Evolutionary conservation across 2,329 filamentous ascomycete species (phyloP).

Genomic region (Raffaelea albimanens): DNA sequence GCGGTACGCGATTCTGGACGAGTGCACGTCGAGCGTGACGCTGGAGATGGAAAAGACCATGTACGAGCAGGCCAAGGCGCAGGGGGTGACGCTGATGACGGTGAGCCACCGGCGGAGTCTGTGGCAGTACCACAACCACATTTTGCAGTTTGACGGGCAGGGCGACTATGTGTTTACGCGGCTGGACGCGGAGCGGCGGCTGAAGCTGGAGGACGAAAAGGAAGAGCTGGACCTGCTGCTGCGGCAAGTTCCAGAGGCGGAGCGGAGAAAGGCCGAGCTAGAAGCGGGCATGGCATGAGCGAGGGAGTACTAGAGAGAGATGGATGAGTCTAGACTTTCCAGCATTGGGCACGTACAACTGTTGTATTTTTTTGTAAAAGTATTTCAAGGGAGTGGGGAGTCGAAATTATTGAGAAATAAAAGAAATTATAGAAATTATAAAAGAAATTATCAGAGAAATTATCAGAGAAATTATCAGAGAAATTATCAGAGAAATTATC

Average conservation of each 20-base stretch:
- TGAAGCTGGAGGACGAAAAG: constrained; percentile 89
- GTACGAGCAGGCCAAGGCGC: constrained; percentile 89
- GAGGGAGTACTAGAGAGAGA: background rate
- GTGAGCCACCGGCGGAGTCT: constrained; percentile 84
- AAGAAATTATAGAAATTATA: too few relatives aligned
- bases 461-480: too few relatives aligned
- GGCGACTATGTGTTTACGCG: constrained; percentile 83
- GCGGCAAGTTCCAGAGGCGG: constrained; percentile 76
- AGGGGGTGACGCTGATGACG: constrained; percentile 94
- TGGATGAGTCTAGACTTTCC: too few relatives aligned
- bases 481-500: too few relatives aligned
- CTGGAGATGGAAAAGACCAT: constrained; percentile 90
- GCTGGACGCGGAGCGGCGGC: constrained; percentile 75
- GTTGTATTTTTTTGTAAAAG: too few relatives aligned
- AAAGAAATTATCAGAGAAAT: too few relatives aligned
- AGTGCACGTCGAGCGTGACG: constrained; percentile 93
- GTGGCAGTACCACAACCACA: constrained; percentile 94
- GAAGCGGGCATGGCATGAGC: constrained; percentile 30
- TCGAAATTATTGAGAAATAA: too few relatives aligned
- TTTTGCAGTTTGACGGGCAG: constrained; percentile 93
- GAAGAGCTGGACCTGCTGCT: constrained; percentile 85
- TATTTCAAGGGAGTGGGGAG: too few relatives aligned
- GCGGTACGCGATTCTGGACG: constrained; percentile 90
- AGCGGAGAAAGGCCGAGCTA: constrained; percentile 76
- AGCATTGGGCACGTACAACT: too few relatives aligned